Evolutionary conservation across 208 protist genomes (phyloP).

Genomic region (Acanthamoeba royreba): DNA sequence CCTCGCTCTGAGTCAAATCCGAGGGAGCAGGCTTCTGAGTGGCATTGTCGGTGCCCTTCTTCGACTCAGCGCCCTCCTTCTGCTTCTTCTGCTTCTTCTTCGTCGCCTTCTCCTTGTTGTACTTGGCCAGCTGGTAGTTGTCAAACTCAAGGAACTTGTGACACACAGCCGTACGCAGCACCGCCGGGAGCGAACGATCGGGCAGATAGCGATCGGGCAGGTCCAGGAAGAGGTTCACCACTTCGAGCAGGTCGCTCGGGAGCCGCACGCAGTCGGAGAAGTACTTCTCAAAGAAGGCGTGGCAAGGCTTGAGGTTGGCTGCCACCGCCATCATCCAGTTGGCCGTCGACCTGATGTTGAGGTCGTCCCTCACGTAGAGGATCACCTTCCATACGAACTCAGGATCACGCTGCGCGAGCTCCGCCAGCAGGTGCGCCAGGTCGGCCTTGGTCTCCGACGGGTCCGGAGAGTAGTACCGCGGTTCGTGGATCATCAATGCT

Average conservation of each 20-base stretch:
- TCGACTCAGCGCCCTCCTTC: background rate
- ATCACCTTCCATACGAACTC: constrained; percentile 43
- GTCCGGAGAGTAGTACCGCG: background rate
- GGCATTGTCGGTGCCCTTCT: background rate
- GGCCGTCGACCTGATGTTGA: constrained; percentile 88
- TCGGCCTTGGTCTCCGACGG: background rate
- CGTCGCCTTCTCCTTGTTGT: constrained; percentile 62
- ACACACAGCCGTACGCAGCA: constrained; percentile 85
- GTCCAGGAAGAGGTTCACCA: constrained; percentile 81
- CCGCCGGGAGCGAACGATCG: constrained; percentile 78
- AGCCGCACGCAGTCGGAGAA: constrained; percentile 83
- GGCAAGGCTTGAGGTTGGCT: constrained; percentile 79
- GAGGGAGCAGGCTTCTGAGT: too few relatives aligned
- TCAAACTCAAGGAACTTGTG: constrained; percentile 88
- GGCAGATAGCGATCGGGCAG: constrained; percentile 14
- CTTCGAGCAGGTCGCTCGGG: constrained; percentile 91
- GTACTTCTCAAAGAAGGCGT: constrained; percentile 86
- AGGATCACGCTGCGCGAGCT: background rate
- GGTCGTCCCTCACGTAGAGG: constrained; percentile 72
- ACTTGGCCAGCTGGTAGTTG: constrained; percentile 89
- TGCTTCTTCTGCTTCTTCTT: background rate
- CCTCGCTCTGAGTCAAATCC: background rate
- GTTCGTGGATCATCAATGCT: constrained; percentile 42
- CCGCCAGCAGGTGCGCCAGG: background rate
- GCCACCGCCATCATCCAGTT: constrained; percentile 89